These are phyloP conservation scores for Letharia columbiana DNA, from an alignment of 495 filamentous ascomycete genomes.

Conservation along the genomic window DNA sequence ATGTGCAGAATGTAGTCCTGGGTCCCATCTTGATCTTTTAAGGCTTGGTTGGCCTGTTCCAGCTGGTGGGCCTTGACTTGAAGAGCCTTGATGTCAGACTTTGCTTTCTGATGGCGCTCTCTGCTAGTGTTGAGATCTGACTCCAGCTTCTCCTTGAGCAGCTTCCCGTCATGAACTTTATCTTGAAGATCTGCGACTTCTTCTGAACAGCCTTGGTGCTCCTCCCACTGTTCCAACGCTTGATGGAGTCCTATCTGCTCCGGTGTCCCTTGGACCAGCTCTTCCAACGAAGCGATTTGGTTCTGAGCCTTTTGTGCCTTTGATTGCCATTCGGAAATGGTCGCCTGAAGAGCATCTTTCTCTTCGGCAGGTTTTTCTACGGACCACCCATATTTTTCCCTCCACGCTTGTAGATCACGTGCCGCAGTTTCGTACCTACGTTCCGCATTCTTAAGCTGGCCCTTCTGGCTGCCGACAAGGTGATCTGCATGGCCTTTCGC, in stretches of 20 bases:
- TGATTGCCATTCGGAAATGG: neutral
- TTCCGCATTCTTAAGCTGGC: neutral
- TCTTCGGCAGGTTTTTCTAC: neutral
- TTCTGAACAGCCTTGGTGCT: neutral
- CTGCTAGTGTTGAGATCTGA: neutral
- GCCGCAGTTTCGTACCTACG: neutral
- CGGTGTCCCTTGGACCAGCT: neutral
- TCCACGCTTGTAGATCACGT: neutral
- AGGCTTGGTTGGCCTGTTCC: neutral
- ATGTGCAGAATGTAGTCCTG: neutral
- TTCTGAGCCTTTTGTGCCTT: neutral
- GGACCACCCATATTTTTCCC: neutral
- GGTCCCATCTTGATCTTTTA: neutral
- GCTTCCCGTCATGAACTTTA: neutral
- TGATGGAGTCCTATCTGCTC: neutral
- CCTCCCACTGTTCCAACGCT: neutral
- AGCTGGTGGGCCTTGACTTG: neutral
- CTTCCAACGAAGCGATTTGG: neutral
- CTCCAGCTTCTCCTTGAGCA: neutral
- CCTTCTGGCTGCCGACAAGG: neutral
- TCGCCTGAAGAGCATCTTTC: neutral
- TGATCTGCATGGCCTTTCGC: neutral
- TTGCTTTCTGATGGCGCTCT: neutral
- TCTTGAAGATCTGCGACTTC: neutral
- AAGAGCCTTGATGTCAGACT: neutral